Evolutionary conservation across 2,329 filamentous ascomycete genomes (phyloP).

Genomic region (Colletotrichum cuscutae): DNA sequence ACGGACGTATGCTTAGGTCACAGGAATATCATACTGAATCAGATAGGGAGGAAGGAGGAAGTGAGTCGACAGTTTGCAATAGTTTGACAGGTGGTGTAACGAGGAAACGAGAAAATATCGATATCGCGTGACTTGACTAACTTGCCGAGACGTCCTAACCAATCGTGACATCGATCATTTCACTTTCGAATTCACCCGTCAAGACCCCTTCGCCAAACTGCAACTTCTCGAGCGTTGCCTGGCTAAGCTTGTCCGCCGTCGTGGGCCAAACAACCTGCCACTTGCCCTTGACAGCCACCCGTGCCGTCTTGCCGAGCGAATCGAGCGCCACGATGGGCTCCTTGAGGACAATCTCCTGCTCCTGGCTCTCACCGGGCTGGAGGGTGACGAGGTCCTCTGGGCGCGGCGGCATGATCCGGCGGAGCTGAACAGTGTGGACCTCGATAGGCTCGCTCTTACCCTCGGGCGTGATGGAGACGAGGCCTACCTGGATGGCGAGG

Average conservation of each 20-base stretch:
- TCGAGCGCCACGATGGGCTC: slow-evolving; percentile 48
- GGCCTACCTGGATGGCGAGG: slow-evolving; percentile 51
- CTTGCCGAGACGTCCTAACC: not conserved
- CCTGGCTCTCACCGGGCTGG: slow-evolving; percentile 46
- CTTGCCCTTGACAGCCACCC: slow-evolving; percentile 47
- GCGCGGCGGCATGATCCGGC: slow-evolving; percentile 53
- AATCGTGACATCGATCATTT: slow-evolving; percentile 25
- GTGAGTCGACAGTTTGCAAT: not conserved
- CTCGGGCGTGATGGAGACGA: slow-evolving; percentile 51
- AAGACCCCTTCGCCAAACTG: slow-evolving; percentile 32
- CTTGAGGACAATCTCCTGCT: slow-evolving; percentile 49
- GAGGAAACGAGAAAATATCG: not conserved
- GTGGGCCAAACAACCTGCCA: slow-evolving; percentile 51
- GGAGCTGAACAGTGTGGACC: slow-evolving; percentile 49
- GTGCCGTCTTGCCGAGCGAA: slow-evolving; percentile 44
- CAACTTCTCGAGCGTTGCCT: slow-evolving; percentile 28
- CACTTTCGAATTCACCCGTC: slow-evolving; percentile 31
- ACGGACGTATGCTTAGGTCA: not conserved
- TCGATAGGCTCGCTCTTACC: slow-evolving; percentile 47
- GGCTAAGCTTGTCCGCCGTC: slow-evolving; percentile 32
- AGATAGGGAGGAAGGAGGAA: too few species aligned
- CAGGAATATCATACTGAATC: not conserved
- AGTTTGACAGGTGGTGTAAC: not conserved
- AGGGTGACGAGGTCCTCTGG: slow-evolving; percentile 51
- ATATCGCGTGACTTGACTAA: not conserved